Base-by-base conservation (phyloP, 306 rosid species). In the Dryas octopetala region DNA sequence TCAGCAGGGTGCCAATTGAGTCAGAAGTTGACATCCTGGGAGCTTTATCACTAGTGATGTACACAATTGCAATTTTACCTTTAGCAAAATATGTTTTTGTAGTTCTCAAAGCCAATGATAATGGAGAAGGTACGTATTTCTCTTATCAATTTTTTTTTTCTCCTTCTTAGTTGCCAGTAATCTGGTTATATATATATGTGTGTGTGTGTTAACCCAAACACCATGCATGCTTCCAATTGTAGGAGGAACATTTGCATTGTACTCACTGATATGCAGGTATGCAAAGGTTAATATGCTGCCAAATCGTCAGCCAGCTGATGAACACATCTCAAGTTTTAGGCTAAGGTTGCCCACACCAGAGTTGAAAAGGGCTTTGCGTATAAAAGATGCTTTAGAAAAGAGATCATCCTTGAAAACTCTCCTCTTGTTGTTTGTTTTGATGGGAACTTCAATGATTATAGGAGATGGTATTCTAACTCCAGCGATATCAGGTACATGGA, bases 241-340 rank as follows among this genome's bases (percentile, higher is more conserved):
- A 95, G 98, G 98, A 82, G 99, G 99, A 82, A 95, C 99, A 8
- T 91, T 95, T 85, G 99, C 99, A 0, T 86, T 95, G 82, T 95
- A 91, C 84, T 95, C 99, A 1, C 90, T 95, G 80, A 92, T 95
- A 85, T 90, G 97, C 84, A 89, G 99, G 80, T 92, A 95, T 83
- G 97, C 97, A 66, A 88, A 92, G 78, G 97, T 92, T 68, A 86
- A 81, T 76, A 68, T 80, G 91, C 91, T 92, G 66, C 99, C 97
- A 46, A 92, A 95, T 82, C 97, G 93, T 53, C 99, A 95, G 81
- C 89, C 81, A 76, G 95, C 97, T 70, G 99, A 95, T 76, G 97
- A 95, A 70, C 86, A 81, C 6, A 95, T 95, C 69, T 95, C 99
- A 8, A 92, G 93, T 85, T 95, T 77, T 83, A 90, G 69, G 90